Evolutionary conservation across 495 filamentous ascomycete genomes (phyloP), one percentile per base, ranked within the genome.

Genomic region (Cercophora newfieldiana): DNA sequence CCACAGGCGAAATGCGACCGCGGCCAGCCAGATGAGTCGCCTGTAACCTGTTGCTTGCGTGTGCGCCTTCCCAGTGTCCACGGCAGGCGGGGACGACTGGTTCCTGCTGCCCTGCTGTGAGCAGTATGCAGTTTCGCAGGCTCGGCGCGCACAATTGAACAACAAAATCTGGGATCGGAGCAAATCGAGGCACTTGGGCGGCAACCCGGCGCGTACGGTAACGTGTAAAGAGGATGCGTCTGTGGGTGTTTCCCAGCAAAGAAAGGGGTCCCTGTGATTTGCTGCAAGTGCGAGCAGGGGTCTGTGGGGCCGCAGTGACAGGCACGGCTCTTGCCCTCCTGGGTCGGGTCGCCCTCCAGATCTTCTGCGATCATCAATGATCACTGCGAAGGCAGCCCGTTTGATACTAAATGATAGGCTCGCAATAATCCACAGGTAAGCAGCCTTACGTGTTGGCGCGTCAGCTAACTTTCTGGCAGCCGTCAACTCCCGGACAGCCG

Each of bases 211-310:
- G 67, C 67, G 67, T 69, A 66, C n/a, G 49, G 53, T 29, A 64
- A 56, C 71, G 71, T 70, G 68, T 73, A 73, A 71, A 73, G 71
- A 69, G 69, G 54, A 65, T 71, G 71, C 67, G 66, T 69, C 66
- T 49, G 63, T 7, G 61, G 28, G 30, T 29, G 3, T 25, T n/a
- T n/a, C 6, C 18, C 49, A 37, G 33, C 6, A 31, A 14, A 21
- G 4, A 58, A 29, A 8, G 14, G 19, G 6, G 37, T 44, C 37
- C 37, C 53, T 57, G 25, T 59, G 63, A 50, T 59, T 65, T 65
- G 47, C 37, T 31, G 47, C 64, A 55, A 25, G 48, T 26, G 64
- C 50, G 25, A 26, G 16, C 55, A 5, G 49, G 59, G 31, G 59
- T 24, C 1, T 25, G 30, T 33, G 57, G 50, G 50, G 50, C n/a